Percentiles rank a stretch among this genome's conserved stretches.
These are phyloP conservation scores for Bipolaris zeicola DNA, from an alignment of 2,329 filamentous ascomycete genomes.

Conservation along the genomic window DNA sequence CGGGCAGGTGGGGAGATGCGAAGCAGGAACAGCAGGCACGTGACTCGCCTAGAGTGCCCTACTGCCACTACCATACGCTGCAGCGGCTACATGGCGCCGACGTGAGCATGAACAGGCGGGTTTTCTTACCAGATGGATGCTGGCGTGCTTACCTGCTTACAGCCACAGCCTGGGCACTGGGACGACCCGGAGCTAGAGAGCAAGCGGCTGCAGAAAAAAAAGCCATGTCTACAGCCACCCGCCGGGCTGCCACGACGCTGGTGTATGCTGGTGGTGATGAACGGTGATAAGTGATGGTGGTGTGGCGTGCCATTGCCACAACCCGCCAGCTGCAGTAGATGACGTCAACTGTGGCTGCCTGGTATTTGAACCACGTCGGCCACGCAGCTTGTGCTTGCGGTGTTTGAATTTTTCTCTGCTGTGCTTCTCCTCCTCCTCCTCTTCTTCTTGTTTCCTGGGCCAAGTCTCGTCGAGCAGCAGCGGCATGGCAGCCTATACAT, in stretches of 20 bases:
- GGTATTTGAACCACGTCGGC: constrained; percentile 5
- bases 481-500: neutral
- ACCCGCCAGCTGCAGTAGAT: neutral
- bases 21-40: neutral
- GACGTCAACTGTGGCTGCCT: constrained; percentile 4
- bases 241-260: neutral
- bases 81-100: no score
- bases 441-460: neutral
- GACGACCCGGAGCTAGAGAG: neutral
- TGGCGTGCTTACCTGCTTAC: neutral
- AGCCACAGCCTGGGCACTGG: neutral
- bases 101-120: neutral
- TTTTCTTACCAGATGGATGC: neutral
- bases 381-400: neutral
- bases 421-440: neutral
- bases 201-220: no score
- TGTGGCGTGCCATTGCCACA: neutral
- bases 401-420: neutral
- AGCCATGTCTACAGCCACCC: neutral
- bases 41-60: neutral
- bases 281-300: neutral
- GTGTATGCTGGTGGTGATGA: no score
- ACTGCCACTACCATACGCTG: no score
- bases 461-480: neutral
- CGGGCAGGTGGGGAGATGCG: neutral